Percentiles rank a stretch among this genome's conserved stretches.
phyloP scores from a whole-genome alignment of 192 early-diverging fungal species.

The Oehlia diaphana region DNA sequence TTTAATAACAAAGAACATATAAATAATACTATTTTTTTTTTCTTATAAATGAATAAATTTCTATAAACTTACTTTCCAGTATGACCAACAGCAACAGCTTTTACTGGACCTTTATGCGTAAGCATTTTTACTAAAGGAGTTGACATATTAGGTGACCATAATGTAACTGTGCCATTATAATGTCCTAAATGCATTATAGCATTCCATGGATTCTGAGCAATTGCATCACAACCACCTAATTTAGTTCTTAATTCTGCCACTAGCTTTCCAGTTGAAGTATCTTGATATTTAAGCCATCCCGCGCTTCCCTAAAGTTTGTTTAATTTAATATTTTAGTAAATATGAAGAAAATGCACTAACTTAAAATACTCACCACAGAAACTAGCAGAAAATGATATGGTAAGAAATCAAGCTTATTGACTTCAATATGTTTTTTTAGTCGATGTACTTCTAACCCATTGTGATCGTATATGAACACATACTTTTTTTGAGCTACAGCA shows the following conservation, averaged over 20 bases:
- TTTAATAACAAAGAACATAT: conserved; percentile 16
- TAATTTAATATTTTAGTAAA: not conserved
- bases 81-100: conserved; percentile 81
- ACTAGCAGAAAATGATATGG: conserved; percentile 92
- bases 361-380: conserved; percentile 53
- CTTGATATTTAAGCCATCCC: conserved; percentile 88
- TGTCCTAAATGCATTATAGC: conserved; percentile 93
- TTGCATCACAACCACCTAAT: conserved; percentile 75
- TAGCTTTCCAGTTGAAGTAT: conserved; percentile 86
- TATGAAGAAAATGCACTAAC: not conserved
- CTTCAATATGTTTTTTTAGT: conserved; percentile 78
- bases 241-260: conserved; percentile 78
- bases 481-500: conserved; percentile 94
- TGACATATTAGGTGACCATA: conserved; percentile 88
- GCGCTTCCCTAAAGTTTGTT: conserved; percentile 60
- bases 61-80: conserved; percentile 38
- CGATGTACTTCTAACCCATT: conserved; percentile 90
- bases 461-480: conserved; percentile 93
- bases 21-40: not conserved
- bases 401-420: conserved; percentile 83
- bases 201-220: conserved; percentile 89
- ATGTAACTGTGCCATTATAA: conserved; percentile 78
- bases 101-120: conserved; percentile 86
- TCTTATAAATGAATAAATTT: not conserved
- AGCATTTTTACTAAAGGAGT: conserved; percentile 91